Base-by-base conservation (phyloP, 495 filamentous ascomycete genomes). In the Aspergillus carlsbadensis region DNA sequence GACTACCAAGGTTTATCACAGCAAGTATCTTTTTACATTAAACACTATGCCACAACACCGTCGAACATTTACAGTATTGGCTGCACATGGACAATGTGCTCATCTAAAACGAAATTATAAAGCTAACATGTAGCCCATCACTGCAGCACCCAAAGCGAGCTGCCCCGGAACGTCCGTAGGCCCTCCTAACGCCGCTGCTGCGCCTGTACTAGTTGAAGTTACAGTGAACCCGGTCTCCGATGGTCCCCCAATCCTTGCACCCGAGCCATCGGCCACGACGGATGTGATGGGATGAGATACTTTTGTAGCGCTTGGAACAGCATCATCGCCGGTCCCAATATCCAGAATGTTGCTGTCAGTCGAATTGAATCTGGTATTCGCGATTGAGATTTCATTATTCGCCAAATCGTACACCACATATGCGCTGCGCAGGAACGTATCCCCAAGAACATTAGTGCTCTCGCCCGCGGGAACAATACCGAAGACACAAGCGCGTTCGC, bases 331-430 rank as follows among this genome's bases (percentile, higher is more conserved):
- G 5, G 74, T 79, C 5, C 80, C 80, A 55, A 98, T 96, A 70
- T 96, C 92, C 14, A 79, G 58, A 43, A 96, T 74, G 41, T 84
- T 79, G 20, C 78, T 78, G 5, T 69, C 61, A 0, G 86, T 88
- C 5, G 84, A 72, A 65, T 96, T 91, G 72, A 95, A 96, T 42
- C 83, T 84, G 1, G 93, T 94, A 65, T 89, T 88, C 11, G 91
- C 93, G 36, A 98, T 70, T 10, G 87, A 88, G 54, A 98, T 92
- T 71, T 91, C 81, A 70, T 96, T 91, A 66, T 93, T 96, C 13
- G 78, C 80, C 14, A 97, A 74, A 63, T 97, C 92, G 64, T 92
- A 97, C 0, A 98, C 93, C 24, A 96, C 85, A 64, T 97, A 98
- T 0, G 92, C 91, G 33, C 86, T 89, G 52, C 94, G 83, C 14